phyloP scores from a whole-genome alignment of 1,139 yeast species.

The Geotrichum armillariae region DNA sequence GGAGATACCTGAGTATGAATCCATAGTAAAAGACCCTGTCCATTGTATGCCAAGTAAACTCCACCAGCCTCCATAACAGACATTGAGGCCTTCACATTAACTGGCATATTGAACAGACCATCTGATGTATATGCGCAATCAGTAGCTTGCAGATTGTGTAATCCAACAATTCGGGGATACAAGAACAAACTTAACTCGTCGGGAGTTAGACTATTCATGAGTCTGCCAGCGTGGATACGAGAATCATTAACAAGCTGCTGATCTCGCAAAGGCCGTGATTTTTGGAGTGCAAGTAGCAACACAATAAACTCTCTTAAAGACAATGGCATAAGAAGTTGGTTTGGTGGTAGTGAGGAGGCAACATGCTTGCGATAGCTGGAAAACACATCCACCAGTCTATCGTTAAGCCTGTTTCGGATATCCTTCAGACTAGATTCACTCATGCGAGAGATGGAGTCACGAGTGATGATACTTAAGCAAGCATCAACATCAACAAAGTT shows the following conservation, averaged over 20 bases:
- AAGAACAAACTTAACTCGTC: slow-evolving; percentile 63
- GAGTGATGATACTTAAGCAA: slow-evolving; percentile 65
- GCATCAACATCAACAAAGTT: slow-evolving; percentile 86
- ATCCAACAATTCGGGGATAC: slow-evolving; percentile 78
- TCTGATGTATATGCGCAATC: slow-evolving; percentile 47
- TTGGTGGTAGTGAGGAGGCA: slow-evolving; percentile 50
- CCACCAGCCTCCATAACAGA: slow-evolving; percentile 62
- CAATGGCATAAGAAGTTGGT: slow-evolving; percentile 79
- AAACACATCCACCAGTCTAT: slow-evolving; percentile 68
- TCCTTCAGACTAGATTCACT: slow-evolving; percentile 56
- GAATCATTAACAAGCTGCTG: slow-evolving; percentile 42
- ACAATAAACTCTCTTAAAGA: slow-evolving; percentile 73
- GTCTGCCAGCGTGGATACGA: slow-evolving; percentile 59
- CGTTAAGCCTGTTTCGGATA: slow-evolving; percentile 62
- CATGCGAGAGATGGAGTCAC: slow-evolving; percentile 65
- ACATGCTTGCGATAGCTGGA: slow-evolving; percentile 66
- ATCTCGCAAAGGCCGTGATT: slow-evolving; percentile 61
- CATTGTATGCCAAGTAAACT: slow-evolving; percentile 75
- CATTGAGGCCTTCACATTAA: slow-evolving; percentile 49
- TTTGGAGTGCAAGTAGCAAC: slow-evolving; percentile 66
- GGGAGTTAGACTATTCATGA: slow-evolving; percentile 56
- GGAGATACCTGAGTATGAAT: slow-evolving; percentile 72
- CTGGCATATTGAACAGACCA: slow-evolving; percentile 53
- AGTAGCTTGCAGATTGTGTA: slow-evolving; percentile 62
- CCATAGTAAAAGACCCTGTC: slow-evolving; percentile 63